These are phyloP conservation scores for Pseudoneurospora amorphoporcata DNA, from an alignment of 495 filamentous ascomycete genomes.

Conservation along the genomic window DNA sequence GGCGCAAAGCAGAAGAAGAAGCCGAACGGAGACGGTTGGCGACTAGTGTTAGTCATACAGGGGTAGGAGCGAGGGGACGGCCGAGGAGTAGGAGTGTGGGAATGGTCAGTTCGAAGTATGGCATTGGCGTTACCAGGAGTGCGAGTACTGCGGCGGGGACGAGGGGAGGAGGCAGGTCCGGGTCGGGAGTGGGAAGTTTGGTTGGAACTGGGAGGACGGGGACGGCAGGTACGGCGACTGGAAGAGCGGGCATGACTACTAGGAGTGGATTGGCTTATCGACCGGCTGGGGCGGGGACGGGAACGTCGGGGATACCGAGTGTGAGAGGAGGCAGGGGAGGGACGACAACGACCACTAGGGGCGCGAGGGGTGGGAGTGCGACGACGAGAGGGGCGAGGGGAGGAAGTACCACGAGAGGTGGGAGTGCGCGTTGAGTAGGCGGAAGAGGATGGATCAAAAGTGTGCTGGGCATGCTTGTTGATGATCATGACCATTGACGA, in stretches of 20 bases:
- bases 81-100: constrained; percentile 9
- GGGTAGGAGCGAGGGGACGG: constrained; percentile 15
- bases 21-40: constrained; percentile 44
- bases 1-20: constrained; percentile 61
- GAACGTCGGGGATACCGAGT: neutral
- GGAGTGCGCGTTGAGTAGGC: constrained; percentile 1
- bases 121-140: constrained; percentile 18
- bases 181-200: constrained; percentile 6
- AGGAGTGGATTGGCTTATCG: neutral
- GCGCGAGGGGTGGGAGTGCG: constrained; percentile 10
- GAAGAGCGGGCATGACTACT: neutral
- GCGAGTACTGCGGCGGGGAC: constrained; percentile 30
- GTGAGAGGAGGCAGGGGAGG: constrained; percentile 18
- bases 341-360: constrained; percentile 6
- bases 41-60: constrained; percentile 21
- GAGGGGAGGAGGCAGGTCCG: constrained; percentile 24
- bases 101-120: constrained; percentile 16
- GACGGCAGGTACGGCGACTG: neutral
- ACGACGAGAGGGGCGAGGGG: constrained; percentile 2
- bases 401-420: neutral
- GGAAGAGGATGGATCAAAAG: neutral
- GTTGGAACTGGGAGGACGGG: neutral
- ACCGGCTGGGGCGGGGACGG: neutral
- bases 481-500: neutral
- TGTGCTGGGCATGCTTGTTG: neutral